These are phyloP conservation scores for Sicyos edulis DNA, from an alignment of 306 rosid species.

Conservation along the genomic window DNA sequence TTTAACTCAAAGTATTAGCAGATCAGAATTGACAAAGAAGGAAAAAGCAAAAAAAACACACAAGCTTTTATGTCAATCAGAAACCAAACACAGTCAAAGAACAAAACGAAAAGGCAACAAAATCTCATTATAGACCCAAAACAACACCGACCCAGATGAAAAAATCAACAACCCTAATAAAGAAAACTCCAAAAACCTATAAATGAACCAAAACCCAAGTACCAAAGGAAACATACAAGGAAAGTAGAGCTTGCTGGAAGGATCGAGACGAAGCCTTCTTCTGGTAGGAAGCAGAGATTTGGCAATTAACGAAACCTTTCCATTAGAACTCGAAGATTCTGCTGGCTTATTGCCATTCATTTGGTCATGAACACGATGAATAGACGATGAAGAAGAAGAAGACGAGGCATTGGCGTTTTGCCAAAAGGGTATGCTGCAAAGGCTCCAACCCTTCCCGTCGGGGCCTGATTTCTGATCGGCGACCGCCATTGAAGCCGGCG, in stretches of 20 bases:
- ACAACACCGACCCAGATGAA: slow-evolving; percentile 8
- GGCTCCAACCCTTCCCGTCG: slow-evolving; percentile 59
- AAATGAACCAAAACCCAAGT: too few species aligned
- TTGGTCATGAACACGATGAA: slow-evolving; percentile 32
- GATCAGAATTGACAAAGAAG: too few species aligned
- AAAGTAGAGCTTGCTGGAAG: slow-evolving; percentile 82
- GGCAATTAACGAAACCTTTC: slow-evolving; percentile 59
- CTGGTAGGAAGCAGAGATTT: slow-evolving; percentile 78
- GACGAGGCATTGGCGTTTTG: slow-evolving; percentile 45
- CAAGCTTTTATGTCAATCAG: too few species aligned
- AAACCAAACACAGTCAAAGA: not conserved
- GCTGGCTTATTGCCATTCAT: slow-evolving; percentile 43
- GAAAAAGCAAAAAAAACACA: too few species aligned
- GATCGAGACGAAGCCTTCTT: slow-evolving; percentile 90
- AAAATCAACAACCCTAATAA: too few species aligned
- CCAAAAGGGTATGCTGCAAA: slow-evolving; percentile 79
- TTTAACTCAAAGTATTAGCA: too few species aligned
- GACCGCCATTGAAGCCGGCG: slow-evolving; percentile 39
- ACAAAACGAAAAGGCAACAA: slow-evolving; percentile 6
- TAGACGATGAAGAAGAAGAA: slow-evolving; percentile 27
- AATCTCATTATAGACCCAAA: not conserved
- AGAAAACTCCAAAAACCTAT: too few species aligned
- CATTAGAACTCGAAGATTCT: slow-evolving; percentile 44
- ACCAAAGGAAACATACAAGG: slow-evolving; percentile 48
- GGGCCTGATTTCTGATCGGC: slow-evolving; percentile 49